Evolutionary conservation across 2,329 filamentous ascomycete genomes (phyloP), one percentile per base, ranked within the genome.

Genomic region (Atkinsonella texensis): DNA sequence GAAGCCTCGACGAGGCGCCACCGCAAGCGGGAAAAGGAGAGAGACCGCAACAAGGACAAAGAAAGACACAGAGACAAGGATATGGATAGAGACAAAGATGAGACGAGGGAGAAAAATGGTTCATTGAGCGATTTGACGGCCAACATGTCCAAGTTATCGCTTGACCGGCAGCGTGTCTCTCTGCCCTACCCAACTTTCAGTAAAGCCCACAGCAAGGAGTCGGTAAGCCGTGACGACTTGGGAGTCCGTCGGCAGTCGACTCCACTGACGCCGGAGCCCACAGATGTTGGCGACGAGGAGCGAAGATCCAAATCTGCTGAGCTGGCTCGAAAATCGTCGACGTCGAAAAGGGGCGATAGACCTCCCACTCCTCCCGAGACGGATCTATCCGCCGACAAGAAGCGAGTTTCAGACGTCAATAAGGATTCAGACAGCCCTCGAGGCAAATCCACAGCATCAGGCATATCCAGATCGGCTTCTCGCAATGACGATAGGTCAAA

Each of bases 151-250:
- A 65, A 62, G 45, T 62, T 65, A 8, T 63, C 63, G 20, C 55
- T 69, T 20, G 64, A 68, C 44, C 70, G 65, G 54, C 72, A 76
- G 50, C 74, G 74, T 31, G 64, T 73, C 35, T 77, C 75, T 55
- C 64, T 86, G 42, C 84, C 87, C 7, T 95, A 95, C 64, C 88
- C 89, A 1, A 76, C 77, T 11, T 89, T 94, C 68, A 93, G 87
- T 69, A 96, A 94, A 69, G 86, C 86, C 12, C 88, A 95, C 67
- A 94, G 89, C 74, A 93, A 89, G 67, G 91, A 96, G 70, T 80
- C 82, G 44, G 80, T 95, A 57, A 83, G 80, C 62, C 73, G 73
- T 49, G 78, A 83, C 45, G 74, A 79, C 50, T 58, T 78, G 47
- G 64, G 68, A 18, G 53, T 57, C 8, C 58, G 53, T 17, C 52